Base-by-base conservation (phyloP, 1,284 basidiomycete genomes). In the Melampsora larici-populina region DNA sequence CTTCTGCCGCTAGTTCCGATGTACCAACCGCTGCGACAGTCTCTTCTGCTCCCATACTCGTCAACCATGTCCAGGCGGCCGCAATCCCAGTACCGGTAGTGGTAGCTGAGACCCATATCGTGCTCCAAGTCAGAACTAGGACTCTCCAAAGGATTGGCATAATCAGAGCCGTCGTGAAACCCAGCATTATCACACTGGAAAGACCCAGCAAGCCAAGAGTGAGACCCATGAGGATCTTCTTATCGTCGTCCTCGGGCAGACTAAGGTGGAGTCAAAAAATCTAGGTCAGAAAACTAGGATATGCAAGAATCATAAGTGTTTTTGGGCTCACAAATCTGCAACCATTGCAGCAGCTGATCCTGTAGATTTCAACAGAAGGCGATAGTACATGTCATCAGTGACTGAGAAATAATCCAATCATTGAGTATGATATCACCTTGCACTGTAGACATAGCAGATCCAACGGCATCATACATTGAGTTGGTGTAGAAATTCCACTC, bases 401-500 rank as follows among this genome's bases (percentile, higher is more conserved):
- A 11, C 26, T 24, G 31, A 18, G n/a, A 18, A 31, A 13, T 11
- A 4, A 13, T 31, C 36, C 18, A 70, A 55, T 46, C 18, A 70
- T 49, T 21, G 26, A 48, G 58, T 24, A 26, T 11, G n/a, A 24
- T 24, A n/a, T 36, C 24, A 75, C 72, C 72, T 67, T 75, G 72
- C 36, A 75, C 72, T 36, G 49, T 67, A 31, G 43, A 40, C 72
- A 75, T 75, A 24, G 72, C 72, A 36, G 72, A 66, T 18, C 31
- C 72, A 26, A 75, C 55, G 55, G 72, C 46, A 33, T 75, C 72
- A 67, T 75, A 67, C 17, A 75, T 29, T 6, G 72, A 75, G 46
- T 75, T 75, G 9, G 66, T 75, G 26, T 75, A 75, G 64, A 75
- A 75, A 63, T 75, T 75, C 72, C 72, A 75, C 40, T 75, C 72